Conservation (phyloP, 2,329 filamentous ascomycete species). For the Volutella citrinella region DNA sequence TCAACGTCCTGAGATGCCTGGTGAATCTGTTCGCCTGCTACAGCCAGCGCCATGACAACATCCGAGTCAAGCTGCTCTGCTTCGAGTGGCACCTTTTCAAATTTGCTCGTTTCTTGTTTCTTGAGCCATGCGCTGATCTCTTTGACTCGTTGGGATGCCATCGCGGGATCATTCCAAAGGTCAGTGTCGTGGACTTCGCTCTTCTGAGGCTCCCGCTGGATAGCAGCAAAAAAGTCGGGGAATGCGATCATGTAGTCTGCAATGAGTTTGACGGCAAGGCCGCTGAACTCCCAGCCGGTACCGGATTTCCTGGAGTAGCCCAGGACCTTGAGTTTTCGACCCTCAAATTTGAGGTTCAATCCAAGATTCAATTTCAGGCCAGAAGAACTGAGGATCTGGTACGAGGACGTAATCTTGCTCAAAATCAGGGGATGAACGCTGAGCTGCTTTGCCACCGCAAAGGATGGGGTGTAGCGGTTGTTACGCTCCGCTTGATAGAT, state of each 20-base stretch:
- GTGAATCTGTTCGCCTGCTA: conserved; percentile 64
- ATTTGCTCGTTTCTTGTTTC: conserved; percentile 82
- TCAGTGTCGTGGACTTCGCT: conserved; percentile 83
- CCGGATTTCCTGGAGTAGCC: conserved; percentile 87
- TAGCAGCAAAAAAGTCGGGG: conserved; percentile 89
- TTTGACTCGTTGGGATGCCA: conserved; percentile 78
- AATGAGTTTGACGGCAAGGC: conserved; percentile 76
- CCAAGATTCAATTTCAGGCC: conserved; percentile 86
- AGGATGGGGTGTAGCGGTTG: conserved; percentile 82
- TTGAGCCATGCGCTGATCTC: conserved; percentile 95
- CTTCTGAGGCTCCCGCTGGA: conserved; percentile 80
- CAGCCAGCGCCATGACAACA: conserved; percentile 77
- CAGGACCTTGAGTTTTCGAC: conserved; percentile 89
- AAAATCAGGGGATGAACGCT: conserved; percentile 81
- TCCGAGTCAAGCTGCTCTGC: conserved; percentile 94
- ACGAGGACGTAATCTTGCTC: conserved; percentile 95
- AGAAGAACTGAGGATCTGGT: conserved; percentile 74
- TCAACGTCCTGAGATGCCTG: conserved; percentile 51
- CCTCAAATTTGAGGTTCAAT: conserved; percentile 95
- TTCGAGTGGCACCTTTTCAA: conserved; percentile 93
- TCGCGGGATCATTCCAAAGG: conserved; percentile 71
- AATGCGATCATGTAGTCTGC: conserved; percentile 90
- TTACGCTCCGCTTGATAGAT: conserved; percentile 66
- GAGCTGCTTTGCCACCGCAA: conserved; percentile 79
- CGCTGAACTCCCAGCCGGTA: conserved; percentile 94